Evolutionary conservation across 2,329 filamentous ascomycete species (phyloP).

Genomic region (Berkeleyomyces basicola): DNA sequence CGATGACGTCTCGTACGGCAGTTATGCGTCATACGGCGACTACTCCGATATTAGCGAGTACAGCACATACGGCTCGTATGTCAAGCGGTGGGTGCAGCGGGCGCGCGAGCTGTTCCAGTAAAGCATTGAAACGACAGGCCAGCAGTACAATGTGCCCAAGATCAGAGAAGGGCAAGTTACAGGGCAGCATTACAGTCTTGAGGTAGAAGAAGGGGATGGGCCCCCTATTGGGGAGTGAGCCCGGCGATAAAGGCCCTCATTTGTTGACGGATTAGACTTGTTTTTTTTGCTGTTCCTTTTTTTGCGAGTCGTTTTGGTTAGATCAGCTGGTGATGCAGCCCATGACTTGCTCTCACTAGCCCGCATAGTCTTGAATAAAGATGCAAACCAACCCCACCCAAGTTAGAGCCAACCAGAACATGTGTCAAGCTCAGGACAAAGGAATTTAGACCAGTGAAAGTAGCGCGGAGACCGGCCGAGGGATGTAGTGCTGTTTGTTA

Average conservation of each 20-base stretch:
- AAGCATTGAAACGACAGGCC: background rate
- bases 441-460: background rate
- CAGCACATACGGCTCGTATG: background rate
- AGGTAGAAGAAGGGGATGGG: too few relatives aligned
- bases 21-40: constrained; percentile 7
- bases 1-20: background rate
- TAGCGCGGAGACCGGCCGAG: too few relatives aligned
- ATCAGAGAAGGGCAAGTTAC: too few relatives aligned
- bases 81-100: constrained; percentile 6
- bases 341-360: background rate
- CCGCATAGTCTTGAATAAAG: background rate
- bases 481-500: too few relatives aligned
- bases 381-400: background rate
- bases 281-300: background rate
- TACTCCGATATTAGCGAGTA: constrained; percentile 4
- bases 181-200: too few relatives aligned
- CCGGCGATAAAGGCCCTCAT: background rate
- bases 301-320: background rate
- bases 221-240: background rate
- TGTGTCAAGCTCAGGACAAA: background rate
- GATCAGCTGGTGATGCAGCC: background rate
- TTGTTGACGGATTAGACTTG: background rate
- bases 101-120: background rate
- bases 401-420: background rate
- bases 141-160: too few relatives aligned